Percentiles rank a stretch among this genome's conserved stretches.
These are phyloP conservation scores for Dryadomyces quercus-mongolicae DNA, from an alignment of 2,329 filamentous ascomycete species.

Conservation along the genomic window DNA sequence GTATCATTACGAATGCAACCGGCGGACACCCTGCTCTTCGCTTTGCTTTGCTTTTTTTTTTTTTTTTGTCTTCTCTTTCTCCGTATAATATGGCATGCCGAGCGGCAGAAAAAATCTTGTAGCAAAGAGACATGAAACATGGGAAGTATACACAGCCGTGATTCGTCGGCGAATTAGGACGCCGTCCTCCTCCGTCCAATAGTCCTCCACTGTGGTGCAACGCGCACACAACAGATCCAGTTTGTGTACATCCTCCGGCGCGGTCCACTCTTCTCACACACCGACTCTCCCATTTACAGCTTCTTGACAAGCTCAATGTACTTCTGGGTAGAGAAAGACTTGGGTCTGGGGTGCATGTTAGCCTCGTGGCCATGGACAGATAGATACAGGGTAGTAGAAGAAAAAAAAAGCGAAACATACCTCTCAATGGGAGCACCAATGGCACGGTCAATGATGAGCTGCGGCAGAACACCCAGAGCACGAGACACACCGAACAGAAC, in stretches of 20 bases:
- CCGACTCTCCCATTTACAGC: constrained; percentile 46
- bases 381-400: too few species aligned
- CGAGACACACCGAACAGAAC: constrained; percentile 98
- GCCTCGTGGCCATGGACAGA: too few species aligned
- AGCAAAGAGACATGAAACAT: constrained; percentile 1
- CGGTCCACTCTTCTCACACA: not conserved
- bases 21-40: not conserved
- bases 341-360: constrained; percentile 41
- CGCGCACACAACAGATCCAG: not conserved
- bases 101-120: not conserved
- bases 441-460: constrained; percentile 98
- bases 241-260: not conserved
- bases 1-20: not conserved
- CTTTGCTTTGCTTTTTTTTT: not conserved
- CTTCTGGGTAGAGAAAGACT: constrained; percentile 96
- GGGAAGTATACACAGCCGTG: constrained; percentile 2
- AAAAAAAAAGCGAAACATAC: constrained; percentile 11
- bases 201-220: not conserved
- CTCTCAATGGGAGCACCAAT: constrained; percentile 95
- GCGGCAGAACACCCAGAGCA: constrained; percentile 94
- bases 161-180: not conserved
- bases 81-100: not conserved
- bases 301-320: constrained; percentile 90
- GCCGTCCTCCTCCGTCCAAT: not conserved
- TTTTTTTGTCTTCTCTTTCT: not conserved